These are phyloP conservation scores for Paradendryphiella salina DNA, from an alignment of 2,329 filamentous ascomycete genomes.

Conservation along the genomic window DNA sequence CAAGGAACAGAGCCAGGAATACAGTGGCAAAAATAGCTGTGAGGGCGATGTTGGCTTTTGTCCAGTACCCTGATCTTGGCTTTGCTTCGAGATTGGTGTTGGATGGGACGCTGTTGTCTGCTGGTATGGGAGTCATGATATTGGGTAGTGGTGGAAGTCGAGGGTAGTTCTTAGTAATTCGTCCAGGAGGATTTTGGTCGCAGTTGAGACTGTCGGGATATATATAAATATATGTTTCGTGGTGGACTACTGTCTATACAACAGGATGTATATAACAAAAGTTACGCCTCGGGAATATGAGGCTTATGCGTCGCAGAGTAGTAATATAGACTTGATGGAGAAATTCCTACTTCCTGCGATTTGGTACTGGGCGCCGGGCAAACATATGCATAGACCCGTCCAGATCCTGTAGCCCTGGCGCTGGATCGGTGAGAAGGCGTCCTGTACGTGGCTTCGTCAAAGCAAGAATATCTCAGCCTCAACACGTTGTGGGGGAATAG, in stretches of 20 bases:
- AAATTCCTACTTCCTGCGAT: constrained; percentile 7
- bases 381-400: constrained; percentile 34
- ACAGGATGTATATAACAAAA: constrained; percentile 14
- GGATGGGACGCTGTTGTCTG: constrained; percentile 15
- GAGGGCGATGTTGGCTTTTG: constrained; percentile 33
- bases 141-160: not conserved
- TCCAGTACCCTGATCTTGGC: constrained; percentile 25
- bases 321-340: constrained; percentile 16
- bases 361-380: constrained; percentile 22
- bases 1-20: constrained; percentile 23
- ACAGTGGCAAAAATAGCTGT: constrained; percentile 34
- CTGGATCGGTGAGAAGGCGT: constrained; percentile 28
- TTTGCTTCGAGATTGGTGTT: constrained; percentile 14
- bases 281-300: constrained; percentile 28
- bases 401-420: constrained; percentile 17
- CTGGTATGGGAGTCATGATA: constrained; percentile 36
- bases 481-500: constrained; percentile 27
- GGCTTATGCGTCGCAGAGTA: constrained; percentile 12
- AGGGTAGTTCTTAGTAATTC: not conserved
- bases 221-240: not conserved
- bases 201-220: not conserved
- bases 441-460: constrained; percentile 28
- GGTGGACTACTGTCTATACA: constrained; percentile 16
- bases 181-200: not conserved
- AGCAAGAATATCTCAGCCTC: constrained; percentile 35